Base-by-base conservation (phyloP, 352 stramenopile genomes). In the Aphanomyces astaci region DNA sequence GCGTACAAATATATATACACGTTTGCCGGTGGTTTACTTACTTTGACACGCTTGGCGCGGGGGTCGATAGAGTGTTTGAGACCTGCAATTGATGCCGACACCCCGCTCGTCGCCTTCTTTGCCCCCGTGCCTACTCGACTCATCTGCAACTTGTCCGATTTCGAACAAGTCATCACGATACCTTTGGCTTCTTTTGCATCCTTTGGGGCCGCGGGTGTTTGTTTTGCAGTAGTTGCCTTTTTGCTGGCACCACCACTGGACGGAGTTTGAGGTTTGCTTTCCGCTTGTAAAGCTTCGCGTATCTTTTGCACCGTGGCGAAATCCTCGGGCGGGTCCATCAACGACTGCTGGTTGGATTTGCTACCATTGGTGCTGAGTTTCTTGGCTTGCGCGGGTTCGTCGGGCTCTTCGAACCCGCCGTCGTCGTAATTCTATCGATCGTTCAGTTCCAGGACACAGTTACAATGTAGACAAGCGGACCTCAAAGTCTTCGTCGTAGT, bases 61-160 rank as follows among this genome's bases (percentile, higher is more conserved):
- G 83, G 83, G 64, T 91, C 80, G 4, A 91, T 70, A 15, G 81
- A 77, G 59, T 89, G 81, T 57, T 89, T 91, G 15, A 91, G 73
- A 3, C 79, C 81, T 25, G 80, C 83, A 64, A 91, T 88, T n/a
- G 83, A 89, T 5, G 79, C 84, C 0, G 80, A 17, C 69, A 74
- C 9, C 69, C 45, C 13, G 64, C 52, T 65, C 10, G 72, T 69
- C 2, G 36, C 36, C 10, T 64, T 49, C 43, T 68, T 72, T 0
- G 63, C 33, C 52, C 74, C 24, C 4, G 64, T 0, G 43, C 51
- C 27, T 11, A 63, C 66, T 48, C 33, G 71, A 27, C 45, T 49
- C 22, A 13, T 40, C 25, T 25, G 7, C 48, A 46, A 62, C 13
- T 66, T 33, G 5, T 19, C 40, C 9, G 19, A n/a, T 1, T 1